A percentile compares a stretch with the other conserved stretches of the same genome.
Conservation (phyloP, 2,329 filamentous ascomycete species). For the Fusarium guadeloupense region DNA sequence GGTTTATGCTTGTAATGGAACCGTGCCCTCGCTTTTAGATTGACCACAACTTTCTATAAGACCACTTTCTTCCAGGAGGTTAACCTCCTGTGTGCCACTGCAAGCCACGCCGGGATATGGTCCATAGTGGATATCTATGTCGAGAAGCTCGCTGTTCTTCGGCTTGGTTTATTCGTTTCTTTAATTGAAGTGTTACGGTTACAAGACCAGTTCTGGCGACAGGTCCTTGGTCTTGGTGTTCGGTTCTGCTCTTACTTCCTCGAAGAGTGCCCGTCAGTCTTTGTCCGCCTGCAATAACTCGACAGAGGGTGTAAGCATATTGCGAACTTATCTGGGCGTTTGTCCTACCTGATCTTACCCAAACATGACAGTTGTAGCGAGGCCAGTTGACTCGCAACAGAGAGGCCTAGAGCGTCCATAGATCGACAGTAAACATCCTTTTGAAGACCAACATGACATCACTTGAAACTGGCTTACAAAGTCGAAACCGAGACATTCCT, state of each 20-base stretch:
- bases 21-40: not conserved
- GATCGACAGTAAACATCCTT: not conserved
- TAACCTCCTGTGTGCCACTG: not conserved
- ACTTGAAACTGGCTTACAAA: not conserved
- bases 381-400: not conserved
- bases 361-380: not conserved
- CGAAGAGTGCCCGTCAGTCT: not conserved
- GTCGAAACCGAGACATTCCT: not conserved
- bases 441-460: conserved; percentile 1
- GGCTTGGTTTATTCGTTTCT: too few species aligned
- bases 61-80: conserved; percentile 2
- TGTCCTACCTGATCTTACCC: not conserved
- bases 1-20: not conserved
- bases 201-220: not conserved
- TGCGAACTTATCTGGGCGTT: not conserved
- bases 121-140: not conserved
- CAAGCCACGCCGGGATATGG: conserved; percentile 9
- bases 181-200: too few species aligned
- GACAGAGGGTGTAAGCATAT: not conserved
- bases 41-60: not conserved
- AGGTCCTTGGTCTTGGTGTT: not conserved
- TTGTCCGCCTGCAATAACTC: not conserved
- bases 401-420: not conserved
- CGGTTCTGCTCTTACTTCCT: not conserved
- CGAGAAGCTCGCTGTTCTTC: not conserved